phyloP scores from a whole-genome alignment of 2,329 filamentous ascomycete species.

The Periconia sp. region DNA sequence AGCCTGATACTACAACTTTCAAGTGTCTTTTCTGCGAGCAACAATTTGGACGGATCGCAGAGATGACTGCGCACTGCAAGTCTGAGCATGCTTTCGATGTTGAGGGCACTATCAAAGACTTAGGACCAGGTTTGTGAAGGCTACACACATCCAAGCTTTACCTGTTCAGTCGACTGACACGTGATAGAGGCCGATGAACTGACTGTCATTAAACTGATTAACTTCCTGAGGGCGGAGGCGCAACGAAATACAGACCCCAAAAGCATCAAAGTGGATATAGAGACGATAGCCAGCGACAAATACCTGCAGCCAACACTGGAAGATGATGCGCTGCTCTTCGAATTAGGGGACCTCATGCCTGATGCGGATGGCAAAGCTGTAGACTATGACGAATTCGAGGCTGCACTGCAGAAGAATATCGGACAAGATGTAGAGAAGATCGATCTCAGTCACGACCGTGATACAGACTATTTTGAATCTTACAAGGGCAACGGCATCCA shows the following conservation, averaged over 20 bases:
- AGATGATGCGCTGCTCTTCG: constrained; percentile 87
- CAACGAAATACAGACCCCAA: constrained; percentile 47
- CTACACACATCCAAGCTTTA: constrained; percentile 5
- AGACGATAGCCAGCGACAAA: constrained; percentile 70
- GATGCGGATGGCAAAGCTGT: constrained; percentile 31
- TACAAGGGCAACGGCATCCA: constrained; percentile 76
- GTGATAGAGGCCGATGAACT: constrained; percentile 34
- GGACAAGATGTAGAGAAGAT: constrained; percentile 32
- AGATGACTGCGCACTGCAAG: constrained; percentile 32
- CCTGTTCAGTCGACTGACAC: constrained; percentile 21
- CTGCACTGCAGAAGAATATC: constrained; percentile 45
- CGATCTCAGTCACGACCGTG: constrained; percentile 47
- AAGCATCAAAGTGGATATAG: constrained; percentile 57
- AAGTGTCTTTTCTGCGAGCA: constrained; percentile 40
- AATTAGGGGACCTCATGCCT: constrained; percentile 71
- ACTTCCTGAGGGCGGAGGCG: constrained; percentile 51
- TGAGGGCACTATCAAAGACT: constrained; percentile 25
- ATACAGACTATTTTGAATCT: constrained; percentile 64
- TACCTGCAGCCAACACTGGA: constrained; percentile 83
- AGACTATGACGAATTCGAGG: constrained; percentile 40
- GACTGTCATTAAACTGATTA: constrained; percentile 44
- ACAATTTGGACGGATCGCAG: constrained; percentile 28
- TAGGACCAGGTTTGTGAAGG: constrained; percentile 29
- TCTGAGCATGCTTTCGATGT: constrained; percentile 32
- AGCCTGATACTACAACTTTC: constrained; percentile 38